Evolutionary conservation across 192 early-diverging fungal species (phyloP).

Genomic region (Podila epigama): DNA sequence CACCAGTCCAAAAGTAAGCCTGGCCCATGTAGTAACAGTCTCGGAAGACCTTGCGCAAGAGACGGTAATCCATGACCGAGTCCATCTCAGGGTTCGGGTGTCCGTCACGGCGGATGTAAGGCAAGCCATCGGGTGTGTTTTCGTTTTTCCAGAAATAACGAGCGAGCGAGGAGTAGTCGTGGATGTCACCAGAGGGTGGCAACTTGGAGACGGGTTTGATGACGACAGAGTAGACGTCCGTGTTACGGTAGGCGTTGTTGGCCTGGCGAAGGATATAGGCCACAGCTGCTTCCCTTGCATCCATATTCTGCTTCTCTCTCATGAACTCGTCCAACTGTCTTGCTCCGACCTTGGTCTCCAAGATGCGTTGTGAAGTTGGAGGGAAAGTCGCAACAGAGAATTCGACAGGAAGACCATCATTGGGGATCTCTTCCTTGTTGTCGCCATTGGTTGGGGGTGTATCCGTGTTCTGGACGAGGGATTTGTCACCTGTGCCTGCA

Average conservation of each 20-base stretch:
- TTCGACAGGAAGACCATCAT: slow-evolving; percentile 18
- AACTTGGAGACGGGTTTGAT: slow-evolving; percentile 48
- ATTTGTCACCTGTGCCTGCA: too few species aligned
- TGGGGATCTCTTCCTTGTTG: neutral
- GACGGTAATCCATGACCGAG: slow-evolving; percentile 48
- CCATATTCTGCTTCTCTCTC: neutral
- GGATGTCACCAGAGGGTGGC: slow-evolving; percentile 55
- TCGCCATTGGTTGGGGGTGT: neutral
- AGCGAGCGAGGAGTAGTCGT: slow-evolving; percentile 67
- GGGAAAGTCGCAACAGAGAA: slow-evolving; percentile 22
- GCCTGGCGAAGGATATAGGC: slow-evolving; percentile 36
- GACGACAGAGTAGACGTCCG: slow-evolving; percentile 58
- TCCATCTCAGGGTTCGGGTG: slow-evolving; percentile 62
- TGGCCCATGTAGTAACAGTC: slow-evolving; percentile 54
- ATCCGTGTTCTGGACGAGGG: too few species aligned
- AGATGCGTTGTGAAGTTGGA: slow-evolving; percentile 1
- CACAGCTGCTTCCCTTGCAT: slow-evolving; percentile 7
- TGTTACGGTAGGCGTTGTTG: slow-evolving; percentile 44
- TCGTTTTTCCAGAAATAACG: slow-evolving; percentile 65
- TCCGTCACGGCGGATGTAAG: slow-evolving; percentile 59
- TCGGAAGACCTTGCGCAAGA: slow-evolving; percentile 48
- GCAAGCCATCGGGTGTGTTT: slow-evolving; percentile 39
- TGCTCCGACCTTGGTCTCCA: slow-evolving; percentile 17
- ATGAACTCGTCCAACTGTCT: slow-evolving; percentile 11
- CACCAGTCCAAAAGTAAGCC: slow-evolving; percentile 60